Percentiles rank a stretch among this genome's conserved stretches.
phyloP scores from a whole-genome alignment of 2,329 filamentous ascomycete species.

The Phyllosticta citrichinensis region DNA sequence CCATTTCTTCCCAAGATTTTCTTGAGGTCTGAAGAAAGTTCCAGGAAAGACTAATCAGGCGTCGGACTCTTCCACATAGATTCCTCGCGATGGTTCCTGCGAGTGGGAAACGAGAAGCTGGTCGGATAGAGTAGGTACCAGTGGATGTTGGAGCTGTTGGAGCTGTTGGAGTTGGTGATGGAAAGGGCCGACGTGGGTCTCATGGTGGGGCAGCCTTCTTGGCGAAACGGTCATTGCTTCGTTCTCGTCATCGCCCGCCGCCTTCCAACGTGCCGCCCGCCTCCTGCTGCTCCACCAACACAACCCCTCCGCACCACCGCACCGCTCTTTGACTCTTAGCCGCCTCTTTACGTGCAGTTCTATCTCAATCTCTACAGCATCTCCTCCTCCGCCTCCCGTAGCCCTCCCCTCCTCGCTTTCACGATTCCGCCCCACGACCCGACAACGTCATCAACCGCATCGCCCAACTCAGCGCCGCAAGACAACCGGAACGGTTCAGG shows the following conservation, averaged over 20 bases:
- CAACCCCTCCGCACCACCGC: neutral
- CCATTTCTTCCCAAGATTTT: no score
- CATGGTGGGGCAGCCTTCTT: neutral
- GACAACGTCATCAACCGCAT: conserved; percentile 10
- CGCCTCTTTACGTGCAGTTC: neutral
- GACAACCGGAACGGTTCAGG: conserved; percentile 6
- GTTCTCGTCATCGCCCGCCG: conserved; percentile 1
- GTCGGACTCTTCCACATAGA: no score
- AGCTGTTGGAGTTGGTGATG: neutral
- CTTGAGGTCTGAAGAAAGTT: no score
- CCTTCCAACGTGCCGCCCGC: conserved; percentile 5
- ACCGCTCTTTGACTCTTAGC: neutral
- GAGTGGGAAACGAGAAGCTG: no score
- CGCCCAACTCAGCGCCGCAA: conserved; percentile 7
- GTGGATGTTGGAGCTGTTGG: neutral
- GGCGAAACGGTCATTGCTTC: conserved; percentile 6
- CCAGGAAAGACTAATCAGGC: no score
- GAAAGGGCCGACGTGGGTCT: neutral
- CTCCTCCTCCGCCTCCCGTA: neutral
- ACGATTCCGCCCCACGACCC: conserved; percentile 9
- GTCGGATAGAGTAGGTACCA: neutral
- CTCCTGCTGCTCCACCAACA: neutral
- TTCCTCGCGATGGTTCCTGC: no score
- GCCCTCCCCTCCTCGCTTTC: neutral
- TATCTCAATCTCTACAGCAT: neutral